Base-by-base conservation (phyloP, 176 grass and related monocot species). In the Eragrostis nindensis region DNA sequence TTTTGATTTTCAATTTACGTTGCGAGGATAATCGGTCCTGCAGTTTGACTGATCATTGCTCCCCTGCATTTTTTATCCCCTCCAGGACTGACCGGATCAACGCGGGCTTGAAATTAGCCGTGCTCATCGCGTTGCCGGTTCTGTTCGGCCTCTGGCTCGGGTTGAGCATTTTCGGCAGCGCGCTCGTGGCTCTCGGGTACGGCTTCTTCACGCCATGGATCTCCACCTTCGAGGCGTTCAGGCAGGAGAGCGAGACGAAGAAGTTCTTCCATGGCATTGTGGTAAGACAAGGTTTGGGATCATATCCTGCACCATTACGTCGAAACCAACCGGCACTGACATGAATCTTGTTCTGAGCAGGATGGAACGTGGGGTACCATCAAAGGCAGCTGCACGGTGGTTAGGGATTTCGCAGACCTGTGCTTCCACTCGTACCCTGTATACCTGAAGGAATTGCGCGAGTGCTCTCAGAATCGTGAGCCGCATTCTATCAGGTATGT, bases 321-420 rank as follows among this genome's bases (percentile, higher is more conserved):
- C 57, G 15, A 12, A 65, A 26, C 47, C 30, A n/a, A 42, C 11
- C 66, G 18, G 16, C 18, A 24, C 38, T 62, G 43, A 80, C 36
- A 89, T 52, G 60, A 50, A n/a, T n/a, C 80, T 68, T 50, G 64
- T 47, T 78, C 70, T 65, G 49, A 41, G 42, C 80, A 97, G 94
- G 94, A 97, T 71, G 94, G 94, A 73, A 97, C 94, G 85, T 94
- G 94, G 94, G 90, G 89, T 36, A 94, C 94, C 44, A 97, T 97
- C 47, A 94, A 88, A 82, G 94, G 94, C 44, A 97, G 94, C 71
- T 97, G 92, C 67, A 97, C 94, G 36, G 94, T 97, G 59, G 94
- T 92, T 5, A 92, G 94, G 75, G 94, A 97, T 79, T 97, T 97
- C 42, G 92, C 85, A 2, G 94, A 97, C 75, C 53, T 94, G 38